Base-by-base conservation (phyloP, 371 early-diverging fungal genomes). In the Mortierella sp. region DNA sequence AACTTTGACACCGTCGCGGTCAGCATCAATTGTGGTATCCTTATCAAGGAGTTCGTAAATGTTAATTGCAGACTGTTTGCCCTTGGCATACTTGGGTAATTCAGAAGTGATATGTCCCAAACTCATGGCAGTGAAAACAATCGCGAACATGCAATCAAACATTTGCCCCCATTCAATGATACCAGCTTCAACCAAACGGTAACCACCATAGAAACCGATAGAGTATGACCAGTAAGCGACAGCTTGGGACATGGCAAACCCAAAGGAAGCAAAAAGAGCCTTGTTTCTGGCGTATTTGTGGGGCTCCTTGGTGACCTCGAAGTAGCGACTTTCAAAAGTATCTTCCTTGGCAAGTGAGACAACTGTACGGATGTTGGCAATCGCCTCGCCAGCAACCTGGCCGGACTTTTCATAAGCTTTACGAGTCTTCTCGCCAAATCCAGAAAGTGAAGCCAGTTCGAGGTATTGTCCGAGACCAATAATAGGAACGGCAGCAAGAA, bases 291-390 rank as follows among this genome's bases (percentile, higher is more conserved):
- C 92, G 29, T 87, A 82, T 22, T 78, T 83, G 72, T 95, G 92
- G 28, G 96, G 96, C 47, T 78, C 87, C 5, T 83, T 84, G 43
- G 93, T 89, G 62, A 89, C 89, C 31, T 83, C 77, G 17, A 76
- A 69, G 63, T 93, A 96, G 61, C 86, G 83, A 22, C 61, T 63
- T 72, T 90, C 88, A 64, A 96, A 93, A 15, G 87, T 82, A 28
- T 66, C 64, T 83, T 98, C 96, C 64, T 93, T 91, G 40, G 93
- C 93, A 23, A 98, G 86, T 2, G 94, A 86, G 42, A 91, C 89
- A 19, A 98, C 96, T 3, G 98, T 97, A 47, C 97, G 91, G 58
- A 98, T 93, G 82, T 93, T 91, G 65, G 91, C 87, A 57, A 98
- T 91, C 28, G 95, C 94, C 78, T 98, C 98, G 69, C 90, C 88